These are phyloP conservation scores for Xylariales sp. DNA, from an alignment of 2,329 filamentous ascomycete genomes.

Conservation along the genomic window DNA sequence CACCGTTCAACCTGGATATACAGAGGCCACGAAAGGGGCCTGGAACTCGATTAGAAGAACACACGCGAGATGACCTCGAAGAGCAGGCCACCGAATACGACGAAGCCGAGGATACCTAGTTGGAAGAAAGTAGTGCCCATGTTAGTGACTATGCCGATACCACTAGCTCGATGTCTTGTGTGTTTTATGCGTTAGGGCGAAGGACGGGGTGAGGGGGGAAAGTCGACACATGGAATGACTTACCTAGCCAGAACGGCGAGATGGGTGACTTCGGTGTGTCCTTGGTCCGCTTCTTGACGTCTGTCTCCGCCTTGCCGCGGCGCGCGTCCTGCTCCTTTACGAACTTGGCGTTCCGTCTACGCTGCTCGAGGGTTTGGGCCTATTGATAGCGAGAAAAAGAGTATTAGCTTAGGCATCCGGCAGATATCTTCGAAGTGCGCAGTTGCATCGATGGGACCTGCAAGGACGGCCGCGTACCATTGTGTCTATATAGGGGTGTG, in stretches of 20 bases:
- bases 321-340: slow-evolving; percentile 77
- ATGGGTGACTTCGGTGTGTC: slow-evolving; percentile 69
- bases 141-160: slow-evolving; percentile 20
- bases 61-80: slow-evolving; percentile 69
- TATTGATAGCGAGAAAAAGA: slow-evolving; percentile 50
- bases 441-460: background rate
- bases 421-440: background rate
- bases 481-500: slow-evolving; percentile 37
- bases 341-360: slow-evolving; percentile 83
- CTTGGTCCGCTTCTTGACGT: slow-evolving; percentile 71
- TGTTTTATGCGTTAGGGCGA: background rate
- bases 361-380: slow-evolving; percentile 88
- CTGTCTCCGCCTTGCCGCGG: slow-evolving; percentile 77
- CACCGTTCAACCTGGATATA: background rate
- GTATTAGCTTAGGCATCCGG: slow-evolving; percentile 15
- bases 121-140: slow-evolving; percentile 2
- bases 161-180: background rate
- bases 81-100: slow-evolving; percentile 70
- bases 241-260: slow-evolving; percentile 72
- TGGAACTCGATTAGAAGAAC: slow-evolving; percentile 53
- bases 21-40: background rate
- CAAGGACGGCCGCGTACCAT: slow-evolving; percentile 43
- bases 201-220: background rate
- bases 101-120: slow-evolving; percentile 67
- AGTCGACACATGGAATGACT: slow-evolving; percentile 11